Percentiles rank a stretch among this genome's conserved stretches.
Evolutionary conservation across 1,139 yeast genomes (phyloP).

Genomic region (Diutina ranongensis): DNA sequence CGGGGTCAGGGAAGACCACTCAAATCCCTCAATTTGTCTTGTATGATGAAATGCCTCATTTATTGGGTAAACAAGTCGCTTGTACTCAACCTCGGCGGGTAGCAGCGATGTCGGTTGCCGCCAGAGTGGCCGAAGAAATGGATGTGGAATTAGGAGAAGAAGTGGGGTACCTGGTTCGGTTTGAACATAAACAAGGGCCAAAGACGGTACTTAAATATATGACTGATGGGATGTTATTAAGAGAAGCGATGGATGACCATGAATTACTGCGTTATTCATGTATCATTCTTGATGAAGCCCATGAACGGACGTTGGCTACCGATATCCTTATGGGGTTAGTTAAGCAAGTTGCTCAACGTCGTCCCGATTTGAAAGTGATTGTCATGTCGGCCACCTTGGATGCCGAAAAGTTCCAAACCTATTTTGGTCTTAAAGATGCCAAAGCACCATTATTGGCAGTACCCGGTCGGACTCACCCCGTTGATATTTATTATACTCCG

Average conservation of each 20-base stretch:
- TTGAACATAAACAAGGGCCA: conserved; percentile 75
- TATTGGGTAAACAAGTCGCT: conserved; percentile 71
- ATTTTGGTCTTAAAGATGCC: conserved; percentile 46
- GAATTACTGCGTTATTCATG: conserved; percentile 71
- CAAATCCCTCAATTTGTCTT: conserved; percentile 94
- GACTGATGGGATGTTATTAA: conserved; percentile 97
- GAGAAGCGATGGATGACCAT: conserved; percentile 98
- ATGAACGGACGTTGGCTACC: conserved; percentile 92
- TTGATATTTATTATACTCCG: conserved; percentile 92
- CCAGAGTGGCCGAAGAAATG: conserved; percentile 94
- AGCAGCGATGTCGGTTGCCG: conserved; percentile 96
- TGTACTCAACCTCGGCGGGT: conserved; percentile 98
- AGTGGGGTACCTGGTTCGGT: conserved; percentile 89
- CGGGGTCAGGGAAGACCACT: conserved; percentile 97
- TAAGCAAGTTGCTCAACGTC: conserved; percentile 66
- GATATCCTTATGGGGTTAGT: conserved; percentile 94
- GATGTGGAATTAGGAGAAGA: conserved; percentile 85
- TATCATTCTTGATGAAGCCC: conserved; percentile 94
- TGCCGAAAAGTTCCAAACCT: conserved; percentile 88
- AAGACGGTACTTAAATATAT: conserved; percentile 84
- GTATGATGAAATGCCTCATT: conserved; percentile 83
- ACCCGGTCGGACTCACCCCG: conserved; percentile 97
- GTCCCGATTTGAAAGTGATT: conserved; percentile 84
- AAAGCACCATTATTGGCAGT: conserved; percentile 86
- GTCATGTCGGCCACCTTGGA: conserved; percentile 97